A percentile compares a stretch with the other conserved stretches of the same genome.
These are phyloP conservation scores for Rusavskia elegans DNA, from an alignment of 495 filamentous ascomycete genomes.

Conservation along the genomic window DNA sequence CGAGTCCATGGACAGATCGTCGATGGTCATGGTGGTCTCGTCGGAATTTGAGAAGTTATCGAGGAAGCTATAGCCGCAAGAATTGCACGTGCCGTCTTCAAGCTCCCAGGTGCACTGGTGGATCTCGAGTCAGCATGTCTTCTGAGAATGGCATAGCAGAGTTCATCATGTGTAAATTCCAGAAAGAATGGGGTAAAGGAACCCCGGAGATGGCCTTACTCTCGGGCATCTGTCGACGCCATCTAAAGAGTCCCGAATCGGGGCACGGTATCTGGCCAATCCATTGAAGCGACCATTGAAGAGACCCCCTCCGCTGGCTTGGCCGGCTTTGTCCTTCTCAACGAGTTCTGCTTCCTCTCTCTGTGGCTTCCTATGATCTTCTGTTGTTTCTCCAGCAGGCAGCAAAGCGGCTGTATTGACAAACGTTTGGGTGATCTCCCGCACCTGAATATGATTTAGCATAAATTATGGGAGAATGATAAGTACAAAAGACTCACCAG, in stretches of 20 bases:
- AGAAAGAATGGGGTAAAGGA: too few relatives aligned
- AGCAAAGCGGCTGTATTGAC: constrained; percentile 46
- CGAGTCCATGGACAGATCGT: background rate
- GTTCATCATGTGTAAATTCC: too few relatives aligned
- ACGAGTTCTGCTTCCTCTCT: constrained; percentile 36
- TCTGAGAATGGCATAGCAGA: too few relatives aligned
- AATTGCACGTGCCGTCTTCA: constrained; percentile 35
- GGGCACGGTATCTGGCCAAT: constrained; percentile 12
- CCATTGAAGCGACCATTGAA: constrained; percentile 48
- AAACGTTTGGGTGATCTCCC: constrained; percentile 51
- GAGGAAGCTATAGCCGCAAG: constrained; percentile 34
- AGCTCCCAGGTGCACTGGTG: constrained; percentile 45
- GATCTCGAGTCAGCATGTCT: too few relatives aligned
- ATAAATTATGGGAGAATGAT: background rate
- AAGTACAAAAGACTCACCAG: constrained; percentile 27
- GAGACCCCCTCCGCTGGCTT: constrained; percentile 34
- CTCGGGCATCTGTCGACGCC: constrained; percentile 45
- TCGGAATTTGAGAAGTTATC: constrained; percentile 1
- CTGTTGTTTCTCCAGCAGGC: constrained; percentile 43
- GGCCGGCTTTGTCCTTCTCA: constrained; percentile 29
- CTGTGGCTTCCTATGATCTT: constrained; percentile 42
- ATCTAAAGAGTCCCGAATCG: constrained; percentile 44
- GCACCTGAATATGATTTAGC: constrained; percentile 29
- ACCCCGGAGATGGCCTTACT: too few relatives aligned
- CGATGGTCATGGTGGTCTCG: background rate